These are phyloP conservation scores for Leishmania martiniquensis DNA, from an alignment of 208 protist species.

Conservation along the genomic window DNA sequence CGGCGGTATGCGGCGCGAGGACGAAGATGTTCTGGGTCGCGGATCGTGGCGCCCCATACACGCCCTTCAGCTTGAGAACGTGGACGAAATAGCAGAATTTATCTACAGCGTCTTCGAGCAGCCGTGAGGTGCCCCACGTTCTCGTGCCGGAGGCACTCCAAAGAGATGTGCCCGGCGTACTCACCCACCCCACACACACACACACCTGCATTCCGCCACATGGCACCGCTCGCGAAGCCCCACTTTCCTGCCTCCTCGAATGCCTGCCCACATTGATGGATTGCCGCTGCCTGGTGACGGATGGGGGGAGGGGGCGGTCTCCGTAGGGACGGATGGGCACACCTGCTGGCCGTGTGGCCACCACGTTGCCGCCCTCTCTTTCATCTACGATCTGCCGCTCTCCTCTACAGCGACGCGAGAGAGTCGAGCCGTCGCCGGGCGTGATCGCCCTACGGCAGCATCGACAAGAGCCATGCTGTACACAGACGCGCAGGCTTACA, in stretches of 20 bases:
- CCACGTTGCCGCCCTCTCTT: neutral
- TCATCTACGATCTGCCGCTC: neutral
- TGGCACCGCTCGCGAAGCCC: neutral
- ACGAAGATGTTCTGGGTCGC: conserved; percentile 25
- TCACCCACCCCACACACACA: neutral
- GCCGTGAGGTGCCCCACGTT: neutral
- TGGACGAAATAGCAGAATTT: conserved; percentile 70
- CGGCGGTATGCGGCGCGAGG: conserved; percentile 10
- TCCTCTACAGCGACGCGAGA: neutral
- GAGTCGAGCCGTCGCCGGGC: neutral
- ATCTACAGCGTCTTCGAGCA: conserved; percentile 67
- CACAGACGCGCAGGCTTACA: neutral
- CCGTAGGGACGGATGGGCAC: neutral
- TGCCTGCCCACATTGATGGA: neutral
- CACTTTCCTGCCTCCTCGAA: neutral
- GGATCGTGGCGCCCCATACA: conserved; percentile 30
- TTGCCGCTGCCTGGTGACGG: neutral
- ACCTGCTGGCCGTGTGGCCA: neutral
- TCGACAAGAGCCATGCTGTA: neutral
- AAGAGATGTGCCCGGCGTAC: neutral
- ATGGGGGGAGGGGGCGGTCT: neutral
- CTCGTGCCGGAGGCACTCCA: neutral
- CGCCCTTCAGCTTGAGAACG: conserved; percentile 35
- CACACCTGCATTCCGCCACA: too few species aligned
- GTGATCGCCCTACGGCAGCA: neutral